A percentile compares a stretch with the other conserved stretches of the same genome.
Conservation (phyloP, 108 stramenopile genomes). For the Nannochloropsis gaditana region DNA sequence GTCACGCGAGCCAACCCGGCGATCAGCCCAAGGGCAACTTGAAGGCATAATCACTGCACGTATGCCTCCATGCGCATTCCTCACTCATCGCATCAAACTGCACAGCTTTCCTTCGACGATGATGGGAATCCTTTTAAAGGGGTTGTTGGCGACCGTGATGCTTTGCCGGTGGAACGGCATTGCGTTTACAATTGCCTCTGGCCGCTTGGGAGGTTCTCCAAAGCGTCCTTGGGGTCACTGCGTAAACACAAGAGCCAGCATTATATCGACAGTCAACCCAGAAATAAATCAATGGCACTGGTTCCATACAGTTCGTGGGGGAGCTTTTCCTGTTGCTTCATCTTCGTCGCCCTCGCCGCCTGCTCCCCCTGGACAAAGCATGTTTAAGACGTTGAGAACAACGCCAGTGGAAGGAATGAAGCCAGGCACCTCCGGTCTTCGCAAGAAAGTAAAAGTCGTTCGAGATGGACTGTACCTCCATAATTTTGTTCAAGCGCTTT, state of each 20-base stretch:
- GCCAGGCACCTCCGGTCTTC: conserved; percentile 45
- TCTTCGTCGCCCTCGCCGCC: background rate
- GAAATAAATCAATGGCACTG: background rate
- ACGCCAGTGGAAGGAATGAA: conserved; percentile 43
- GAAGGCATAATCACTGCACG: too few species aligned
- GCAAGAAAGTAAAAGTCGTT: conserved; percentile 46
- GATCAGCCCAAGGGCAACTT: too few species aligned
- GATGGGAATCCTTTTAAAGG: background rate
- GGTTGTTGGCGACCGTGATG: background rate
- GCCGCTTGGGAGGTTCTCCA: background rate
- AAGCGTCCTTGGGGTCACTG: background rate
- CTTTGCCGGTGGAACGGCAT: conserved; percentile 15
- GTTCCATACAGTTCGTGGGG: background rate
- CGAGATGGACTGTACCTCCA: conserved; percentile 38
- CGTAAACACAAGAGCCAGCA: background rate
- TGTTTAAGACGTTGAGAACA: conserved; percentile 21
- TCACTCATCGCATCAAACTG: too few species aligned
- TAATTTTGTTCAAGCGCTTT: conserved; percentile 44
- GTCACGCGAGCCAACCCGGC: too few species aligned
- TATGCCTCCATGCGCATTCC: too few species aligned
- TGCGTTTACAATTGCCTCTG: background rate
- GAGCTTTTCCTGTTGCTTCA: background rate
- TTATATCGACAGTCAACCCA: background rate
- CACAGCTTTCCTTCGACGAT: background rate
- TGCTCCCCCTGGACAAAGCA: background rate